phyloP scores from a whole-genome alignment of 257 asterid species.

The Solanum gandarillasii region DNA sequence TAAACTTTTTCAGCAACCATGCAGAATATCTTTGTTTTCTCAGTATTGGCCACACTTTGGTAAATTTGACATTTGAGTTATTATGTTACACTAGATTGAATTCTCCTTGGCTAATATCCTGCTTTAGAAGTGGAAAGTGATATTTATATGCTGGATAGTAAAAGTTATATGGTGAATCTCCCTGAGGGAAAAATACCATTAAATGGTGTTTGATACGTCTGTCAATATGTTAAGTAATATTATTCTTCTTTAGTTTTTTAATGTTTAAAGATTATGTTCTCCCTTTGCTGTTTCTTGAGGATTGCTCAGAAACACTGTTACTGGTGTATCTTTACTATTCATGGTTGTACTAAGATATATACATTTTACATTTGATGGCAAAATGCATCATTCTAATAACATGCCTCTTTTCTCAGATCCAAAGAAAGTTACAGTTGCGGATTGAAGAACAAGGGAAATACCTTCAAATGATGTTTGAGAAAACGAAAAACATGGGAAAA shows the following conservation, averaged over 20 bases:
- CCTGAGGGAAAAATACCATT: neutral
- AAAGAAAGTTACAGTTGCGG: conserved; percentile 63
- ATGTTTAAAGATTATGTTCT: neutral
- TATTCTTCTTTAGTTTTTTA: neutral
- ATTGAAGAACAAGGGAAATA: conserved; percentile 77
- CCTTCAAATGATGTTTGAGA: conserved; percentile 71
- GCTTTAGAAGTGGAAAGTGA: neutral
- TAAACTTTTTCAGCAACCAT: neutral
- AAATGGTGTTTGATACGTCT: neutral
- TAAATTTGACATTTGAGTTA: neutral
- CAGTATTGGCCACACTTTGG: neutral
- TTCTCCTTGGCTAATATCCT: neutral
- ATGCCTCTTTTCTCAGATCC: conserved; percentile 35
- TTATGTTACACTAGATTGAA: neutral
- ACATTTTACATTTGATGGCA: neutral
- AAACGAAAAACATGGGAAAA: conserved; percentile 56
- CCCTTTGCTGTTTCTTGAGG: neutral
- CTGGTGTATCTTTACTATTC: neutral
- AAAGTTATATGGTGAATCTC: neutral
- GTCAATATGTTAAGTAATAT: neutral
- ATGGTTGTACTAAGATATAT: neutral
- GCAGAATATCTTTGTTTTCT: neutral
- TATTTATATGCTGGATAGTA: neutral
- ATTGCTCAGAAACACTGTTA: neutral
- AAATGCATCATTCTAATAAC: neutral